These are phyloP conservation scores for Penicillium longicatenatum DNA, from an alignment of 495 filamentous ascomycete genomes.

Conservation along the genomic window DNA sequence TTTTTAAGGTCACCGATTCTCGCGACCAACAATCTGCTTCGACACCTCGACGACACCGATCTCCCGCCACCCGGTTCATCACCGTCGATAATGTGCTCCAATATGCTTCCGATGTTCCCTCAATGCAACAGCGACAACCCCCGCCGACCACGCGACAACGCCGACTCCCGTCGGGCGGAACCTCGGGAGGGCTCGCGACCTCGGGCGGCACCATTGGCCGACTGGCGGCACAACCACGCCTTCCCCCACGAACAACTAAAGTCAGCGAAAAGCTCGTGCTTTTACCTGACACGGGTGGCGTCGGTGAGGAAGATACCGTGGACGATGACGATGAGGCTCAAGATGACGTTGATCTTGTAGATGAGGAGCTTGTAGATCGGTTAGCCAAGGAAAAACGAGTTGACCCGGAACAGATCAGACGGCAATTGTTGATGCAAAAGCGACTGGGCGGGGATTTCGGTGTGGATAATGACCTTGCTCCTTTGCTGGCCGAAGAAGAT, in stretches of 20 bases:
- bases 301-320: constrained; percentile 25
- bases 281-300: constrained; percentile 75
- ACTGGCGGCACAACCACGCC: constrained; percentile 64
- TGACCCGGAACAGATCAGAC: constrained; percentile 42
- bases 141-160: constrained; percentile 58
- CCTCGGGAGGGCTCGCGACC: constrained; percentile 27
- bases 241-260: constrained; percentile 87
- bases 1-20: constrained; percentile 58
- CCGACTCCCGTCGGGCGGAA: constrained; percentile 42
- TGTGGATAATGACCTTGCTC: constrained; percentile 64
- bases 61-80: constrained; percentile 73
- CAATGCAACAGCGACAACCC: constrained; percentile 82
- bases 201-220: constrained; percentile 36
- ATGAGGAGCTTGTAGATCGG: constrained; percentile 46
- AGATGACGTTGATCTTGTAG: constrained; percentile 47
- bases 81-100: constrained; percentile 96
- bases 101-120: constrained; percentile 92
- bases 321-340: constrained; percentile 25
- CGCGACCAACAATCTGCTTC: constrained; percentile 49
- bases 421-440: constrained; percentile 39
- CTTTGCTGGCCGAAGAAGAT: constrained; percentile 80
- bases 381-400: constrained; percentile 39
- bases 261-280: constrained; percentile 93
- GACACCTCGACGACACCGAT: constrained; percentile 39
- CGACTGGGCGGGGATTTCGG: constrained; percentile 51